These are phyloP conservation scores for Trichoderma erinaceum DNA, from an alignment of 495 filamentous ascomycete genomes.

Conservation along the genomic window DNA sequence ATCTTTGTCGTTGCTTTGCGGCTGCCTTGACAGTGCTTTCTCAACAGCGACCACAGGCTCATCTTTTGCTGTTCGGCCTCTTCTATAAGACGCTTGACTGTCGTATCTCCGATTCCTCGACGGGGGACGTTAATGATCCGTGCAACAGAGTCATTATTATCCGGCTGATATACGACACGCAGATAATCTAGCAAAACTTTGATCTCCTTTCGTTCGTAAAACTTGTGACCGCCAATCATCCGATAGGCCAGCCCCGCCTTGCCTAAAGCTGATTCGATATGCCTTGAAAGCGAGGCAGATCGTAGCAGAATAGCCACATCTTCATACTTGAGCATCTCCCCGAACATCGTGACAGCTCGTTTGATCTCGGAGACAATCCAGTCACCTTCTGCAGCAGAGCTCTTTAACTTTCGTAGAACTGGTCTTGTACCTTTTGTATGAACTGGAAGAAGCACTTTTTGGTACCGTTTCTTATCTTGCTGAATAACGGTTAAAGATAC, in stretches of 20 bases:
- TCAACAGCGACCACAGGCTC: slow-evolving; percentile 69
- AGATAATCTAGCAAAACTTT: slow-evolving; percentile 87
- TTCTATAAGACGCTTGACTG: slow-evolving; percentile 64
- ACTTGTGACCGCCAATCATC: slow-evolving; percentile 87
- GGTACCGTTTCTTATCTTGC: slow-evolving; percentile 75
- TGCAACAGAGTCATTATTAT: slow-evolving; percentile 81
- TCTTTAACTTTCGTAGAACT: slow-evolving; percentile 72
- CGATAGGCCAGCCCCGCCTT: slow-evolving; percentile 83
- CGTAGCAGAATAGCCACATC: slow-evolving; percentile 86
- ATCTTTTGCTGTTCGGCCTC: slow-evolving; percentile 64
- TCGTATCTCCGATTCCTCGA: slow-evolving; percentile 75
- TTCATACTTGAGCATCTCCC: slow-evolving; percentile 60
- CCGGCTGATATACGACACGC: slow-evolving; percentile 74
- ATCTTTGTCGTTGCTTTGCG: slow-evolving; percentile 61
- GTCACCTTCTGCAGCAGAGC: slow-evolving; percentile 65
- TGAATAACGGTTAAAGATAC: slow-evolving; percentile 83
- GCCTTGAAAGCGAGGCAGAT: slow-evolving; percentile 74
- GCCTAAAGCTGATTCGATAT: slow-evolving; percentile 78
- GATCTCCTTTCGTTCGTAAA: slow-evolving; percentile 90
- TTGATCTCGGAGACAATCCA: slow-evolving; percentile 90
- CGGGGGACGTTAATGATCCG: slow-evolving; percentile 82
- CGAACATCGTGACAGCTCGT: slow-evolving; percentile 63
- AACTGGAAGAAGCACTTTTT: slow-evolving; percentile 72
- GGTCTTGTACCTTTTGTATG: slow-evolving; percentile 77
- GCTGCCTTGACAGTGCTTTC: slow-evolving; percentile 63